These are phyloP conservation scores for Nyctanthes arbortristis DNA, from an alignment of 257 asterid species.

Conservation along the genomic window DNA sequence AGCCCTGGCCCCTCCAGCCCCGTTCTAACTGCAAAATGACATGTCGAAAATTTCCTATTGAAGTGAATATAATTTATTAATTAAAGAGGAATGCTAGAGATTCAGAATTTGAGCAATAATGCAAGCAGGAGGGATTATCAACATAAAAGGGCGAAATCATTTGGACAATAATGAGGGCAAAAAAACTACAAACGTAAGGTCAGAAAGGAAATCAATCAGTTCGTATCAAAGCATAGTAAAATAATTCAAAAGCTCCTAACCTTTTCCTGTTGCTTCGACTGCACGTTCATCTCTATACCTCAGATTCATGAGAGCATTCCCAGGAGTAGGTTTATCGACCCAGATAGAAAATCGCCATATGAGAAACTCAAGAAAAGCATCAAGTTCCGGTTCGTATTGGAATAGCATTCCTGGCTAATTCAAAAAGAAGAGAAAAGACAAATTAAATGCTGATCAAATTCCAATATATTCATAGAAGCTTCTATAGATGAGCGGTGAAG, in stretches of 20 bases:
- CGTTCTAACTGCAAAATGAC: conserved; percentile 57
- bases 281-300: conserved; percentile 94
- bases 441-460: conserved; percentile 42
- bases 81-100: neutral
- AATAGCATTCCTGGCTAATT: conserved; percentile 98
- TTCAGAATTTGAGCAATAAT: neutral
- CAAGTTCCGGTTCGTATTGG: conserved; percentile 95
- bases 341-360: conserved; percentile 97
- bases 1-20: conserved; percentile 90
- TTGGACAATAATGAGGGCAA: neutral
- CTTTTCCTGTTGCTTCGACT: conserved; percentile 71
- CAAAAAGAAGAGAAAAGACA: conserved; percentile 48
- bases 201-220: neutral
- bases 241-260: conserved; percentile 37
- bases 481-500: conserved; percentile 13
- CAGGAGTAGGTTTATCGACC: conserved; percentile 99
- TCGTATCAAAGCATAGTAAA: conserved; percentile 11
- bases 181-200: neutral
- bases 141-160: conserved; percentile 4
- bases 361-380: conserved; percentile 88
- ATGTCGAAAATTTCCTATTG: conserved; percentile 13
- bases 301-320: conserved; percentile 80
- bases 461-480: conserved; percentile 21
- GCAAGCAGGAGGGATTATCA: neutral
- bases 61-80: conserved; percentile 2